phyloP scores from a whole-genome alignment of 345 rosid genomes.

The Leavenworthia alabamica region DNA sequence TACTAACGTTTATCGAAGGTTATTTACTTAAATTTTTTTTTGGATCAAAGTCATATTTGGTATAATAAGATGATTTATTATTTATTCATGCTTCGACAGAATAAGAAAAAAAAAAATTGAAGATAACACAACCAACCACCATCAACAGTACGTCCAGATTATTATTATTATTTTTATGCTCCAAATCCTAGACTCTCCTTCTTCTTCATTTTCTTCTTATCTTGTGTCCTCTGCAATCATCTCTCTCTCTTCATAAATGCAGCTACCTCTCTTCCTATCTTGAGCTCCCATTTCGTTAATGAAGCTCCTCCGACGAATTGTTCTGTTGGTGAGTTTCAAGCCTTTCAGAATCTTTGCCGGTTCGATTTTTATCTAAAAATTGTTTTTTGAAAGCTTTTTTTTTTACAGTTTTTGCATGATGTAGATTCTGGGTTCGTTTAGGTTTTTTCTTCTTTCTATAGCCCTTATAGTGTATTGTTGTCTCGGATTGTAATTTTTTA shows the following conservation, averaged over 20 bases:
- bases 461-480: not conserved
- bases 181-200: constrained; percentile 2
- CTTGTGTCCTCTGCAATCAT: constrained; percentile 6
- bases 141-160: constrained; percentile 20
- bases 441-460: not conserved
- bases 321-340: constrained; percentile 24
- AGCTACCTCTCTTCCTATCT: constrained; percentile 1
- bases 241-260: constrained; percentile 6
- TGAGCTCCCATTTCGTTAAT: not conserved
- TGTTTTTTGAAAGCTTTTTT: not conserved
- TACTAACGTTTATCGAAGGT: no score
- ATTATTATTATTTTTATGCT: no score
- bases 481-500: not conserved
- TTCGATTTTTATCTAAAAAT: not conserved
- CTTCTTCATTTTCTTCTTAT: constrained; percentile 6
- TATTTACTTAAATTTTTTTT: no score
- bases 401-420: not conserved
- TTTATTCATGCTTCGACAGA: constrained; percentile 10
- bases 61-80: not conserved
- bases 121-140: constrained; percentile 27
- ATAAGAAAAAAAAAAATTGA: not conserved
- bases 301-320: constrained; percentile 11
- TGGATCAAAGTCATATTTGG: no score
- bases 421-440: constrained; percentile 5
- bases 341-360: not conserved